phyloP scores from a whole-genome alignment of 2,329 filamentous ascomycete species.

The Fusarium staphyleae region DNA sequence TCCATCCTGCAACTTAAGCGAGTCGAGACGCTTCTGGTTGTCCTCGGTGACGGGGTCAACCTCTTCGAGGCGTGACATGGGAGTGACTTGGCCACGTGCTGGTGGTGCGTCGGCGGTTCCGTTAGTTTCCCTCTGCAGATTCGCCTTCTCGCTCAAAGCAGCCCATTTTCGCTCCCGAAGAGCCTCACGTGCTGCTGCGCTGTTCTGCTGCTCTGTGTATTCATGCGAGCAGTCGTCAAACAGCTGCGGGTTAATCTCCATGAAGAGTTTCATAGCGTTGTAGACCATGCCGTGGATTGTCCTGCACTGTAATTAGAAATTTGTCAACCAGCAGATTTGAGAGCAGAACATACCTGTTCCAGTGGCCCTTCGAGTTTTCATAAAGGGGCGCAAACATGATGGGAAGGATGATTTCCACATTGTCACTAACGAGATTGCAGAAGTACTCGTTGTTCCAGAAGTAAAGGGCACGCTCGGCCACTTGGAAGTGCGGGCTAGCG shows the following conservation, averaged over 20 bases:
- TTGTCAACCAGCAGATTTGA: not conserved
- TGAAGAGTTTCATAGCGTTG: slow-evolving; percentile 99
- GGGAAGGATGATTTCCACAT: slow-evolving; percentile 95
- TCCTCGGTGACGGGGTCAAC: slow-evolving; percentile 81
- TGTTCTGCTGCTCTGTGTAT: slow-evolving; percentile 96
- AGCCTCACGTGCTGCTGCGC: slow-evolving; percentile 82
- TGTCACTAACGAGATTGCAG: slow-evolving; percentile 98
- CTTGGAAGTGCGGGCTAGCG: slow-evolving; percentile 97
- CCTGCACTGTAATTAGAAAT: slow-evolving; percentile 56
- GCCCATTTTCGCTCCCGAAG: slow-evolving; percentile 90
- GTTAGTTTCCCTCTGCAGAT: slow-evolving; percentile 63
- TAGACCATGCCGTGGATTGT: slow-evolving; percentile 99
- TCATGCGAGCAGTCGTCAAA: slow-evolving; percentile 99
- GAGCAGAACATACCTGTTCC: slow-evolving; percentile 80
- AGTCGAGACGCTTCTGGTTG: slow-evolving; percentile 86
- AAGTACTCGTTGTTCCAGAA: slow-evolving; percentile 99
- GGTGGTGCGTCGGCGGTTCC: slow-evolving; percentile 42
- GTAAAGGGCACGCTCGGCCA: slow-evolving; percentile 94
- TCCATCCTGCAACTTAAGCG: slow-evolving; percentile 87
- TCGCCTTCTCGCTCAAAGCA: slow-evolving; percentile 79
- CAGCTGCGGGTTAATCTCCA: slow-evolving; percentile 98
- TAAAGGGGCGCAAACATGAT: slow-evolving; percentile 99
- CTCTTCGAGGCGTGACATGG: slow-evolving; percentile 70
- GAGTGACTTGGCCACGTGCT: slow-evolving; percentile 48
- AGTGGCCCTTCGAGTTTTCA: slow-evolving; percentile 98